phyloP scores from a whole-genome alignment of 106 monocot genomes.

The Triglochin maritima region DNA sequence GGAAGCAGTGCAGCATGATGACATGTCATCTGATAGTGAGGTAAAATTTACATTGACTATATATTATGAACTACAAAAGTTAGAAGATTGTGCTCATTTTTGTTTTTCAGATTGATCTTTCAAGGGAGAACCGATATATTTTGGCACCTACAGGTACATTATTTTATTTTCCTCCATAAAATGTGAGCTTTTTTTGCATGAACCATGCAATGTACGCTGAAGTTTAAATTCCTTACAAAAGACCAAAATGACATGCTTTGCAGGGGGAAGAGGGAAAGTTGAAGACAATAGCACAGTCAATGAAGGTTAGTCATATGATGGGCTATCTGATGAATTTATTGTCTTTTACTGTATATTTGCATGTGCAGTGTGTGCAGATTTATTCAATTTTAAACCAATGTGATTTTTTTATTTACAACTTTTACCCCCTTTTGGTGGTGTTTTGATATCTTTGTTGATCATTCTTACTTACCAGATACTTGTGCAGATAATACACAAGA shows the following conservation, averaged over 20 bases:
- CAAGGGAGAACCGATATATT: conserved; percentile 49
- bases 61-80: background rate
- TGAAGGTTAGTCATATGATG: conserved; percentile 45
- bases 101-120: conserved; percentile 21
- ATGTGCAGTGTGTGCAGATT: too few relatives aligned
- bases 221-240: background rate
- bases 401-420: background rate
- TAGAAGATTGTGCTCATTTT: background rate
- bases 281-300: conserved; percentile 37
- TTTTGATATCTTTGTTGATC: background rate
- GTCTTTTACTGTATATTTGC: background rate
- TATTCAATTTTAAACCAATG: too few relatives aligned
- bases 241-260: conserved; percentile 3
- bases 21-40: conserved; percentile 74
- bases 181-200: background rate
- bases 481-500: conserved; percentile 85
- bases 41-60: conserved; percentile 12
- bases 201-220: too few relatives aligned
- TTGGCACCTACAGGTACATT: conserved; percentile 65
- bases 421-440: background rate
- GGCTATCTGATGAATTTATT: background rate
- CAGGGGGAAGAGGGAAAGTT: conserved; percentile 32
- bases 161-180: background rate
- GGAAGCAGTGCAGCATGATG: conserved; percentile 45
- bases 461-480: background rate